phyloP scores from a whole-genome alignment of 371 early-diverging fungal genomes.

The Apophysomyces variabilis region DNA sequence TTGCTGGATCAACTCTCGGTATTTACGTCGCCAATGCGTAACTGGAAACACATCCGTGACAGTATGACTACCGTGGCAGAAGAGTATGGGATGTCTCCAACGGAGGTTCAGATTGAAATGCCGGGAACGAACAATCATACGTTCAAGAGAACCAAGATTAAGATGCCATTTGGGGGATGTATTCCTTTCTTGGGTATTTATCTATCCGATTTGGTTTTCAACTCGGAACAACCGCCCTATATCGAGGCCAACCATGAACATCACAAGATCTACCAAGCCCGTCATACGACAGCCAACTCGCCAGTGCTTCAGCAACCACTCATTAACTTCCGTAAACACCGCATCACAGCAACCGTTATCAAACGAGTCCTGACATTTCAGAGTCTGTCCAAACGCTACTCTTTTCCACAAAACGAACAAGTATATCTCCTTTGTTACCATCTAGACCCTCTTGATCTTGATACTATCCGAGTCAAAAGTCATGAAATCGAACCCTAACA shows the following conservation, averaged over 20 bases:
- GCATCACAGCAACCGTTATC: constrained; percentile 66
- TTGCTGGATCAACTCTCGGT: constrained; percentile 59
- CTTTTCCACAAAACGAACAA: constrained; percentile 53
- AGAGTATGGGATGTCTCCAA: constrained; percentile 60
- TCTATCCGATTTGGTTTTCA: constrained; percentile 68
- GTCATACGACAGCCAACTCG: constrained; percentile 21
- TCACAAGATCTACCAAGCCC: constrained; percentile 26
- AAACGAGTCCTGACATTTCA: constrained; percentile 66
- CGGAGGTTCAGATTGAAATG: constrained; percentile 51
- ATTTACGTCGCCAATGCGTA: constrained; percentile 59
- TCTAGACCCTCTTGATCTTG: constrained; percentile 32
- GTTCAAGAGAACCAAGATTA: constrained; percentile 35
- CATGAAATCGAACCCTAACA: constrained; percentile 35
- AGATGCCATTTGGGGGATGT: constrained; percentile 60
- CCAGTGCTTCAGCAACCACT: constrained; percentile 46
- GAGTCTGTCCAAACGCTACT: constrained; percentile 57
- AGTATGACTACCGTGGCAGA: constrained; percentile 67
- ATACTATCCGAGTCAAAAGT: constrained; percentile 39
- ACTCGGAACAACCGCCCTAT: constrained; percentile 66
- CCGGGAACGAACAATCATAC: constrained; percentile 30
- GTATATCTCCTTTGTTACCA: constrained; percentile 44
- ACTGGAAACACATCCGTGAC: constrained; percentile 65
- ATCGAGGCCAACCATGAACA: constrained; percentile 43
- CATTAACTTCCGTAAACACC: constrained; percentile 67
- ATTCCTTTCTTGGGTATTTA: constrained; percentile 68